Percentiles rank a stretch among this genome's conserved stretches.
Evolutionary conservation across 2,329 filamentous ascomycete species (phyloP).

Genomic region (Sclerotinia nivalis): DNA sequence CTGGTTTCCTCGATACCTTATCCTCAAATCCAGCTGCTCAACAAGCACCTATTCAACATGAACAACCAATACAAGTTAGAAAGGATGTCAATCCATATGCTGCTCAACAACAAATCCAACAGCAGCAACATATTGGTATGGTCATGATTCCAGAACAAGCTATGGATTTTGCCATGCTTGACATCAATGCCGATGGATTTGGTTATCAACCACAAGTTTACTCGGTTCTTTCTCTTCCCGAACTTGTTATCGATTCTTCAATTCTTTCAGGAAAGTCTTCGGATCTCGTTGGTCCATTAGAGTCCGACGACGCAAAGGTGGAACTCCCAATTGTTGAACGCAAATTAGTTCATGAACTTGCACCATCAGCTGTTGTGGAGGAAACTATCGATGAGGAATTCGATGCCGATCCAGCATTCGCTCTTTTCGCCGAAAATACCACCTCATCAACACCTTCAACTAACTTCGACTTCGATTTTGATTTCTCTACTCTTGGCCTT

Average conservation of each 20-base stretch:
- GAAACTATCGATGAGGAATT: constrained; percentile 54
- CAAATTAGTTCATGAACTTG: constrained; percentile 35
- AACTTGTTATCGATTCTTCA: constrained; percentile 56
- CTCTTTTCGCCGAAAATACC: constrained; percentile 53
- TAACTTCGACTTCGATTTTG: constrained; percentile 47
- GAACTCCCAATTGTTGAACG: constrained; percentile 51
- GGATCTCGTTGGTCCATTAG: constrained; percentile 47
- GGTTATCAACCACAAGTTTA: constrained; percentile 72
- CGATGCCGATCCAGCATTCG: constrained; percentile 62
- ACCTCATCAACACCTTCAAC: constrained; percentile 37
- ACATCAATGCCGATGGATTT: constrained; percentile 56
- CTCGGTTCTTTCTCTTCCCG: constrained; percentile 66
- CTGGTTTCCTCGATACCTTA: constrained; percentile 72
- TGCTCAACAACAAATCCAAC: constrained; percentile 53
- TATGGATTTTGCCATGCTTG: constrained; percentile 73
- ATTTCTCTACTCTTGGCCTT: constrained; percentile 54
- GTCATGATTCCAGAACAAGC: constrained; percentile 79
- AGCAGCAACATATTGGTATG: constrained; percentile 69
- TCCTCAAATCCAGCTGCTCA: constrained; percentile 57
- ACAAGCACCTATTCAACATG: constrained; percentile 39
- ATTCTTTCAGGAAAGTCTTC: constrained; percentile 71
- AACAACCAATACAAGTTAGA: constrained; percentile 51
- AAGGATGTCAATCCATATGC: constrained; percentile 68
- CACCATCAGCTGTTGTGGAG: constrained; percentile 29
- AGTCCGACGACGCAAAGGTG: constrained; percentile 50